A percentile compares a stretch with the other conserved stretches of the same genome.
These are phyloP conservation scores for Cystobasidium tubakii DNA, from an alignment of 768 basidiomycete genomes.

Conservation along the genomic window DNA sequence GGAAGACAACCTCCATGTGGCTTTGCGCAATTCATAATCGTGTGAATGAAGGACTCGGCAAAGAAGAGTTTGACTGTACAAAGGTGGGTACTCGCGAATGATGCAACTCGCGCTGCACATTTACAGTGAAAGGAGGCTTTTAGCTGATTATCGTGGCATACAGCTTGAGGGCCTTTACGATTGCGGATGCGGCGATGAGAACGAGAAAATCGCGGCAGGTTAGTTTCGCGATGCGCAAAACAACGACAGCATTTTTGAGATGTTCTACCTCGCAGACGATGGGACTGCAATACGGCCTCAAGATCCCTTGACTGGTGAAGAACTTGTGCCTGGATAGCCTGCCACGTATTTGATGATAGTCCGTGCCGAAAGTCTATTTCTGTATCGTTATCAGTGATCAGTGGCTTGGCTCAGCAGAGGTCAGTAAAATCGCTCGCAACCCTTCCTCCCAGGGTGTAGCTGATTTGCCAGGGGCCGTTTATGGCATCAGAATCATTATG, in stretches of 20 bases:
- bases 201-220: not conserved
- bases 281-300: not conserved
- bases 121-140: too few species aligned
- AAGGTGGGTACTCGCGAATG: conserved; percentile 55
- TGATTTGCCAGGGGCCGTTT: not conserved
- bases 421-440: too few species aligned
- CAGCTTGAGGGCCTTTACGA: conserved; percentile 38
- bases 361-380: too few species aligned
- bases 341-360: not conserved
- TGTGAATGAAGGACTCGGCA: conserved; percentile 80
- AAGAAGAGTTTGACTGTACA: conserved; percentile 71
- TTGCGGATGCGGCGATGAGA: conserved; percentile 39
- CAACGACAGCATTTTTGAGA: not conserved
- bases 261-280: not conserved
- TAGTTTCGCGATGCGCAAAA: not conserved
- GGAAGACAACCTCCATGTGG: conserved; percentile 69
- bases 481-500: not conserved
- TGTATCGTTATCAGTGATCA: too few species aligned
- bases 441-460: too few species aligned
- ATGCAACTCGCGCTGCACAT: too few species aligned
- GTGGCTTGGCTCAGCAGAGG: too few species aligned
- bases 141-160: not conserved
- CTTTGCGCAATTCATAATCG: conserved; percentile 87
- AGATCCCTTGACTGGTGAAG: conserved; percentile 38
- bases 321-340: conserved; percentile 32